These are phyloP conservation scores for Pachysandra terminalis DNA, from an alignment of 164 flowering plant species.

Conservation along the genomic window DNA sequence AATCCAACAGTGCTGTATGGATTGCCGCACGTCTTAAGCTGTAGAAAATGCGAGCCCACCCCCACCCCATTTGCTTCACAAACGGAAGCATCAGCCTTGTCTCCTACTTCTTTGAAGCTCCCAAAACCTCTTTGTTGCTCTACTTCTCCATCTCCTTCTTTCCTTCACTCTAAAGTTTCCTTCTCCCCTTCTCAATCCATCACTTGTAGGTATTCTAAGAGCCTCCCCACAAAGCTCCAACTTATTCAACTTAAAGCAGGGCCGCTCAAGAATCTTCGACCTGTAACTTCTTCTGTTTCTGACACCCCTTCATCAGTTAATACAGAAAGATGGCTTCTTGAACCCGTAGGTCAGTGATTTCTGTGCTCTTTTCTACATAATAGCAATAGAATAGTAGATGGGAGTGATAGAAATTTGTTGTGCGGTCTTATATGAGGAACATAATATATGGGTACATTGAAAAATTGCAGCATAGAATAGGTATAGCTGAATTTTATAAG, in stretches of 20 bases:
- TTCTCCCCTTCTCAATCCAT: slow-evolving; percentile 11
- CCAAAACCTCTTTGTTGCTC: slow-evolving; percentile 22
- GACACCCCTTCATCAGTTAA: slow-evolving; percentile 23
- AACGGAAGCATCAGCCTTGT: slow-evolving; percentile 17
- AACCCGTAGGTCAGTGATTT: slow-evolving; percentile 52
- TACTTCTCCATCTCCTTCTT: slow-evolving; percentile 11
- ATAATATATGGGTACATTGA: background rate
- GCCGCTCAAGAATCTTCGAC: slow-evolving; percentile 20
- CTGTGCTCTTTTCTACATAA: background rate
- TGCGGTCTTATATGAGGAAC: no score
- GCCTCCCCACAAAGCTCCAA: slow-evolving; percentile 11
- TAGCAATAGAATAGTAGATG: background rate
- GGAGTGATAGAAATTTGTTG: background rate
- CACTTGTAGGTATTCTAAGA: slow-evolving; percentile 10
- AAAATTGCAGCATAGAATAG: background rate
- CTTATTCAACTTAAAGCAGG: slow-evolving; percentile 9
- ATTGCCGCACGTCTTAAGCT: no score
- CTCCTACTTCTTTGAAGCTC: slow-evolving; percentile 16
- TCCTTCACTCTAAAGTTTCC: slow-evolving; percentile 13
- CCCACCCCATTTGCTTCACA: background rate
- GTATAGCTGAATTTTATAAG: no score
- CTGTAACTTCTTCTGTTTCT: slow-evolving; percentile 27
- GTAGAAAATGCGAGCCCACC: no score
- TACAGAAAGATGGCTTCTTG: slow-evolving; percentile 63
- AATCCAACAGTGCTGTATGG: no score